Base-by-base conservation (phyloP, 768 basidiomycete species). In the Leccinum obscurum region DNA sequence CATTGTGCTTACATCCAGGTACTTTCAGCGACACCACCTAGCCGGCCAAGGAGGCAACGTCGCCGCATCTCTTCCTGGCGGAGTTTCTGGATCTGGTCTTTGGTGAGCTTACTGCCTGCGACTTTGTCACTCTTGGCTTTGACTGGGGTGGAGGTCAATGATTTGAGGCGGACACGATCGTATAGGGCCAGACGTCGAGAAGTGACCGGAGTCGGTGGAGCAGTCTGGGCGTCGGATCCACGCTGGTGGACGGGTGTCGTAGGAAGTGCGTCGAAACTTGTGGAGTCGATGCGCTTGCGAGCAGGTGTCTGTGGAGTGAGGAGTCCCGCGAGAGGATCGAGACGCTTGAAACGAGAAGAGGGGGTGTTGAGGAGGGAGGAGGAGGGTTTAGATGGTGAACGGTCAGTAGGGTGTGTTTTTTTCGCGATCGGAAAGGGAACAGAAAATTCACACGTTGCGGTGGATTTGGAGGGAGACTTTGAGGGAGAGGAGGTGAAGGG, bases 1-100 rank as follows among this genome's bases (percentile, higher is more conserved):
- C 8, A 37, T 54, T 32, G 28, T 34, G 59, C 86, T 72, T 62
- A 90, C 92, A 93, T 92, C 90, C 92, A 93, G 17, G 89, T 83
- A 63, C 91, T 89, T 69, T 94, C 92, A n/a, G 92, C 92, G 30
- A 94, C 83, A 10, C 88, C 87, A 28, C 82, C 81, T 7, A 94
- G 81, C 20, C 92, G 85, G 53, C 92, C 92, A 8, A 94, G 78
- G 32, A 93, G 71, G 64, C 88, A 91, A 39, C 91, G 80, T 59
- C 88, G 81, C 60, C 90, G 81, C 76, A 89, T 82, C 69, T 90
- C 92, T 59, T 92, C 90, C 68, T 92, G 90, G 44, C 86, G 80
- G 57, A 92, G 76, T 73, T 87, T 88, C 48, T 87, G 72, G 62
- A 92, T 77, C 64, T 89, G 83, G 56, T 90, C 89, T 60, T 80